Percentiles rank a stretch among this genome's conserved stretches.
These are phyloP conservation scores for Tolypocladium paradoxum DNA, from an alignment of 2,329 filamentous ascomycete genomes.

Conservation along the genomic window DNA sequence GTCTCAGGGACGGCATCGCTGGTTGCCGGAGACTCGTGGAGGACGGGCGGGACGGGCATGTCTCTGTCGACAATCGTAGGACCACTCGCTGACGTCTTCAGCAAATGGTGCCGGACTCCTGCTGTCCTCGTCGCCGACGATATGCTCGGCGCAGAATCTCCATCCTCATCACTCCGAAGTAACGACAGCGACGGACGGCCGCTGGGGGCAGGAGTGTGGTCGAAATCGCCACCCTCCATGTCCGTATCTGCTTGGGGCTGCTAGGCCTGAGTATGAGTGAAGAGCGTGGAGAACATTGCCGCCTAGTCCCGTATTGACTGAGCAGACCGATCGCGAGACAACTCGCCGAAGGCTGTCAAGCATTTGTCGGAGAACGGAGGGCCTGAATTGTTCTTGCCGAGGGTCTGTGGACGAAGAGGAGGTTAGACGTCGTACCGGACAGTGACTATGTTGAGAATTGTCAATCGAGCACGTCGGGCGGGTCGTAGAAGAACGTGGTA, in stretches of 20 bases:
- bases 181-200: conserved; percentile 15
- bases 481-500: background rate
- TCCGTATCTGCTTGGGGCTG: conserved; percentile 7
- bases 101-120: conserved; percentile 10
- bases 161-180: conserved; percentile 6
- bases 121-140: conserved; percentile 3
- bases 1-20: background rate
- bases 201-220: conserved; percentile 22
- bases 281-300: conserved; percentile 10
- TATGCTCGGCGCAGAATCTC: background rate
- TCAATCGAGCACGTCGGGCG: background rate
- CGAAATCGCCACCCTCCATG: conserved; percentile 17
- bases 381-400: background rate
- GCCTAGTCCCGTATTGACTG: background rate
- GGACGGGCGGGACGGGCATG: conserved; percentile 8
- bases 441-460: background rate
- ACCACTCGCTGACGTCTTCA: conserved; percentile 12
- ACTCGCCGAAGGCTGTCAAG: background rate
- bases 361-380: background rate
- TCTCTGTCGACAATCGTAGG: conserved; percentile 11
- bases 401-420: too few relatives aligned
- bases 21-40: conserved; percentile 2
- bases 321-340: background rate
- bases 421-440: background rate
- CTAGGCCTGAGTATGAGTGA: conserved; percentile 10